Evolutionary conservation across 2,329 filamentous ascomycete genomes (phyloP), one percentile per base, ranked within the genome.

Genomic region (Cercospora zeae-maydis): DNA sequence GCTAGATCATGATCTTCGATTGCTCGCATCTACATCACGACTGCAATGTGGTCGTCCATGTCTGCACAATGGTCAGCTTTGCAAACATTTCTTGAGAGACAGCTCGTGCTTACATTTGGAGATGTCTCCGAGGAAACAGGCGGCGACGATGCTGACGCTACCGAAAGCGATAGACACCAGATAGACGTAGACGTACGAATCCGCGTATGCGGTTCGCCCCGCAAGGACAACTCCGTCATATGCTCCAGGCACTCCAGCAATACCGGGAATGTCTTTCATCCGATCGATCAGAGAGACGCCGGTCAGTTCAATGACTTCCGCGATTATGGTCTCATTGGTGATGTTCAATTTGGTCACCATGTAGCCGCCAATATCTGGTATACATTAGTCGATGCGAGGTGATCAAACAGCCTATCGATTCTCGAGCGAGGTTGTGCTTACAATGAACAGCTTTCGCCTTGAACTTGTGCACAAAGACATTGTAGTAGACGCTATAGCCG

Each of bases 221-320:
- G 69, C 69, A 9, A 56, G 27, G 6, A 73, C 68, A 24, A 73
- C 58, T 1, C 57, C 59, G 14, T 72, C 69, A n/a, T 65, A 71
- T 6, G 70, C 72, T 5, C 59, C 67, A 4, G 82, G 76, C 49
- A 82, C 82, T 2, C 80, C 80, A 3, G 77, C 78, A 30, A 88
- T 82, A 1, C 84, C 83, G 0, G 84, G 82, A 7, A 85, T 75
- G 4, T 74, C 39, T 24, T 78, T 70, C 34, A 87, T 78, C 14
- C 79, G 74, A 0, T 81, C 74, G 10, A 86, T 71, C 36, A 87
- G 73, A 1, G 81, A 83, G 1, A 78, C 79, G 8, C 79, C 80
- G 0, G 84, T 88, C 27, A 86, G 76, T 27, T 76, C 68, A 59
- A 86, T 84, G 21, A 82, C 82, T 21, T 81, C 75, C 0, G 67